Conservation (phyloP, 257 asterid species). For the Salvia rosmarinus region DNA sequence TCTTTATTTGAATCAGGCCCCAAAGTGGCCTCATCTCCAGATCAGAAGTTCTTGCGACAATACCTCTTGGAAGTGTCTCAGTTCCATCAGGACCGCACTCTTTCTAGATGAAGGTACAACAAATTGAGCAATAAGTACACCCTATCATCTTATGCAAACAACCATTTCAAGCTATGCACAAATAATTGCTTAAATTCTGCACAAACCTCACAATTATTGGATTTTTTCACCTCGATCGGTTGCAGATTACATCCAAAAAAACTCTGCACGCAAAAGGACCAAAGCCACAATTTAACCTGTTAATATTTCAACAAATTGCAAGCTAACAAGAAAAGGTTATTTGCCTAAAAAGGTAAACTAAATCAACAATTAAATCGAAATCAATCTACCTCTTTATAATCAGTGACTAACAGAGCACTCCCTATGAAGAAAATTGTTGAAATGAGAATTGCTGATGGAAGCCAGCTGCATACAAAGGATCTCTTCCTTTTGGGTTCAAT, state of each 20-base stretch:
- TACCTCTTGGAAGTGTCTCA: slow-evolving; percentile 66
- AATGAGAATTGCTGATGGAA: slow-evolving; percentile 49
- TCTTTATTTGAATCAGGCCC: slow-evolving; percentile 57
- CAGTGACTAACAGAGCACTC: slow-evolving; percentile 43
- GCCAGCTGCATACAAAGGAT: slow-evolving; percentile 42
- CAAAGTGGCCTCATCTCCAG: slow-evolving; percentile 66
- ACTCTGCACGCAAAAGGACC: slow-evolving; percentile 42
- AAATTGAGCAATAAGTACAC: slow-evolving; percentile 19
- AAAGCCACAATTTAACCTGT: neutral
- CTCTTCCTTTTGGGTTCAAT: slow-evolving; percentile 45
- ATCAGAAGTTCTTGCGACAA: slow-evolving; percentile 57
- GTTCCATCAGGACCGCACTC: slow-evolving; percentile 66
- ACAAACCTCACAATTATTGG: slow-evolving; percentile 63
- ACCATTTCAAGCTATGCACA: neutral
- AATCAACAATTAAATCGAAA: neutral
- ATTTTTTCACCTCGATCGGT: slow-evolving; percentile 33
- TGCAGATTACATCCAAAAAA: slow-evolving; percentile 45
- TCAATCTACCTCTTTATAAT: slow-evolving; percentile 56
- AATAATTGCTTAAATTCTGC: slow-evolving; percentile 14
- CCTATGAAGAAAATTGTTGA: slow-evolving; percentile 52
- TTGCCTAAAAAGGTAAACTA: neutral
- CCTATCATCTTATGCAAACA: slow-evolving; percentile 13
- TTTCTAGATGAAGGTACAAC: slow-evolving; percentile 40
- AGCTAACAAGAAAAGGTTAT: neutral
- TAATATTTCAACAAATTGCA: neutral